These are phyloP conservation scores for Botrytis cinerea DNA, from an alignment of 2,329 filamentous ascomycete genomes.

Conservation along the genomic window DNA sequence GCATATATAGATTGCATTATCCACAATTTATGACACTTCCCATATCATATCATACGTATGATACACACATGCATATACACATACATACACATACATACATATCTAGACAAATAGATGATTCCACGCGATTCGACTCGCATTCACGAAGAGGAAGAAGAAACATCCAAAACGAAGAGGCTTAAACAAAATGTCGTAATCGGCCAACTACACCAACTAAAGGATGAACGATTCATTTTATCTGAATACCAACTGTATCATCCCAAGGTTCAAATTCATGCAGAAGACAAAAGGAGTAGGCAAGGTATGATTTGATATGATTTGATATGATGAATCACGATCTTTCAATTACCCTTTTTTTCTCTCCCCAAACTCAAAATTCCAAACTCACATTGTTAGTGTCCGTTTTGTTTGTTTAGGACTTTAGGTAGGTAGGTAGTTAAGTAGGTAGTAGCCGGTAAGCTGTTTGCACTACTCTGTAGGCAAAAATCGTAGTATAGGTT, in stretches of 20 bases:
- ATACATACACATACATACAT: not conserved
- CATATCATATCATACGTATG: not conserved
- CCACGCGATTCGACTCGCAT: not conserved
- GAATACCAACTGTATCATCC: not conserved
- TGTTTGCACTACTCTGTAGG: not conserved
- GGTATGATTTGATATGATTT: not conserved
- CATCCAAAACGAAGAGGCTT: not conserved
- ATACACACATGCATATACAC: not conserved
- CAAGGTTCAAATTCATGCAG: not conserved
- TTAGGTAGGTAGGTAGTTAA: not conserved
- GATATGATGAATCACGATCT: not conserved
- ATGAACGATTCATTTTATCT: not conserved
- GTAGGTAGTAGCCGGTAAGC: not conserved
- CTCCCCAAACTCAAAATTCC: not conserved
- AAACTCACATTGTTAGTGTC: not conserved
- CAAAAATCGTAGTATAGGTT: slow-evolving; percentile 4
- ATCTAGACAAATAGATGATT: not conserved
- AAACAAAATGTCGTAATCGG: slow-evolving; percentile 3
- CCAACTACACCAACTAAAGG: not conserved
- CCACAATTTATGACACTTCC: slow-evolving; percentile 2
- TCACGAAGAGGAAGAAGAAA: slow-evolving; percentile 4
- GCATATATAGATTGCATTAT: slow-evolving; percentile 10
- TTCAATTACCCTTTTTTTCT: not conserved
- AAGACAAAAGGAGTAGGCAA: not conserved
- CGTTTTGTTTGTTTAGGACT: not conserved